phyloP scores from a whole-genome alignment of 192 early-diverging fungal species.

The Lobulomyces angularis region DNA sequence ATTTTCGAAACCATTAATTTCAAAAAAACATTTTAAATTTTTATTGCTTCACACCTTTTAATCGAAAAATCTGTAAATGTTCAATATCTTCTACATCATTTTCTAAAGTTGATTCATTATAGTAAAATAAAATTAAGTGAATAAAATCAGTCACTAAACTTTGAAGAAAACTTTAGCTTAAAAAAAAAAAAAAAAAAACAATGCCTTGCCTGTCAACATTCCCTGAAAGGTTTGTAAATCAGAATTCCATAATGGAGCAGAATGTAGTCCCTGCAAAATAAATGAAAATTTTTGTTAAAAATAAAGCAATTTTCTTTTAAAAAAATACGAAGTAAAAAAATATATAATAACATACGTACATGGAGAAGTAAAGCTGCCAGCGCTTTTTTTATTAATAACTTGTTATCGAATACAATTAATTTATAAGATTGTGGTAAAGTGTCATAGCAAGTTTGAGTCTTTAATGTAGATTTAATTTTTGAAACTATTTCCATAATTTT shows the following conservation, averaged over 20 bases:
- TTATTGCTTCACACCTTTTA: slow-evolving; percentile 38
- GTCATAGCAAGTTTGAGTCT: slow-evolving; percentile 81
- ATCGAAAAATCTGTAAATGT: slow-evolving; percentile 52
- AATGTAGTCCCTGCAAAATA: slow-evolving; percentile 62
- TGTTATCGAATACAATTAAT: slow-evolving; percentile 82
- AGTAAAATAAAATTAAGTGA: slow-evolving; percentile 85
- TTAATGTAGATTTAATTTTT: slow-evolving; percentile 27
- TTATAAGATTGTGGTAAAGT: slow-evolving; percentile 80
- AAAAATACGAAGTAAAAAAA: slow-evolving; percentile 1
- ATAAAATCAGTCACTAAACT: slow-evolving; percentile 81
- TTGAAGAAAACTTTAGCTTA: slow-evolving; percentile 1
- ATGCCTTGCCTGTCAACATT: slow-evolving; percentile 62
- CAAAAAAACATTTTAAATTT: not conserved
- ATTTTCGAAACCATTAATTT: slow-evolving; percentile 7
- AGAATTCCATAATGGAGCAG: slow-evolving; percentile 85
- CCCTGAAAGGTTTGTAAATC: slow-evolving; percentile 68
- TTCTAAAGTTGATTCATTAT: slow-evolving; percentile 53
- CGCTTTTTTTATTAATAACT: slow-evolving; percentile 82
- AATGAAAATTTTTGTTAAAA: slow-evolving; percentile 6
- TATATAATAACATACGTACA: slow-evolving; percentile 43
- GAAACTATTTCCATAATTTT: slow-evolving; percentile 13
- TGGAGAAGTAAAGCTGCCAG: slow-evolving; percentile 86
- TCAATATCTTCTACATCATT: slow-evolving; percentile 76
- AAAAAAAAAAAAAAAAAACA: not conserved
- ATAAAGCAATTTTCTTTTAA: not conserved